phyloP scores from a whole-genome alignment of 2,329 filamentous ascomycete species.

The Stemphylium vesicarium region DNA sequence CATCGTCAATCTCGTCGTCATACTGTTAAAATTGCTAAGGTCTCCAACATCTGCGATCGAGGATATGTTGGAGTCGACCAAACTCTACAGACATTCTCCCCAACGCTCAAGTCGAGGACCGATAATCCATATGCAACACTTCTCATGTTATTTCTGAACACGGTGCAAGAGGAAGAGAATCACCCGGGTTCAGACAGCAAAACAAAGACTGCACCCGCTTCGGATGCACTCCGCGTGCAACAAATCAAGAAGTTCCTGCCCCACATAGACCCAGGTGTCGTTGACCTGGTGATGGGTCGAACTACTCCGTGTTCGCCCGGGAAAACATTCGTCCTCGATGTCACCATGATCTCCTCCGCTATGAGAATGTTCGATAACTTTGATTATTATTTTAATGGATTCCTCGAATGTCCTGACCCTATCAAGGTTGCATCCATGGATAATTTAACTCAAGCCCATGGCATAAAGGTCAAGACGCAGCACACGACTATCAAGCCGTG shows the following conservation, averaged over 20 bases:
- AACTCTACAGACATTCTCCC: slow-evolving; percentile 37
- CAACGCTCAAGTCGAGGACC: slow-evolving; percentile 40
- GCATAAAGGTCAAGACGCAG: background rate
- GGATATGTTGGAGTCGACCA: slow-evolving; percentile 39
- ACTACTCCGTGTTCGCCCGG: background rate
- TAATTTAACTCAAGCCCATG: background rate
- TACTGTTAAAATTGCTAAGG: slow-evolving; percentile 24
- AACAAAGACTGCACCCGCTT: background rate
- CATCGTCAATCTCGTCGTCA: too few relatives aligned
- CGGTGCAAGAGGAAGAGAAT: background rate
- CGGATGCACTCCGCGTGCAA: too few relatives aligned
- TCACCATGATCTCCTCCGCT: background rate
- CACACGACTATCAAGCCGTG: background rate
- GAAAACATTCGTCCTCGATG: background rate
- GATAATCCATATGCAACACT: slow-evolving; percentile 52
- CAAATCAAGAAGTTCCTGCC: background rate
- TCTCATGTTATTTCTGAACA: slow-evolving; percentile 53
- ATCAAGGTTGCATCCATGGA: background rate
- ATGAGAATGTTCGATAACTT: background rate
- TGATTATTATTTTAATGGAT: background rate
- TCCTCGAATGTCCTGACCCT: background rate
- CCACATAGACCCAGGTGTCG: background rate
- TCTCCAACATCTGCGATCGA: slow-evolving; percentile 51
- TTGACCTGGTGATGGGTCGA: background rate
- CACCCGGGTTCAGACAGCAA: too few relatives aligned